Percentiles rank a stretch among this genome's conserved stretches.
These are phyloP conservation scores for Aspergillus eucalypticola DNA, from an alignment of 2,329 filamentous ascomycete species.

Conservation along the genomic window DNA sequence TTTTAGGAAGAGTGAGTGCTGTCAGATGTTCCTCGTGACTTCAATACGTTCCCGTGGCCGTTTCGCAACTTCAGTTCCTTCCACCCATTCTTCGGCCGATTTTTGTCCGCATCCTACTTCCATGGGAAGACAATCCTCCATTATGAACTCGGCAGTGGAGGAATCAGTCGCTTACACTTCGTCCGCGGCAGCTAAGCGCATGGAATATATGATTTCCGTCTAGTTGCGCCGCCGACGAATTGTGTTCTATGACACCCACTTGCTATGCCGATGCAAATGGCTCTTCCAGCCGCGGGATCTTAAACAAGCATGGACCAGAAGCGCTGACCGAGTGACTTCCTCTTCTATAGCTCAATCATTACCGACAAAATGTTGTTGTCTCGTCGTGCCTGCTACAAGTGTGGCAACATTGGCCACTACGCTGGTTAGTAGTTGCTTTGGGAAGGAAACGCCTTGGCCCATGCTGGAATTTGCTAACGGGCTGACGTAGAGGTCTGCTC, in stretches of 20 bases:
- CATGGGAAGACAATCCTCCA: background rate
- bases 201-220: background rate
- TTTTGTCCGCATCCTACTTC: background rate
- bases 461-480: constrained; percentile 51
- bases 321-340: constrained; percentile 18
- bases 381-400: constrained; percentile 77
- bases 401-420: constrained; percentile 75
- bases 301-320: constrained; percentile 2
- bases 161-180: background rate
- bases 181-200: background rate
- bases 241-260: background rate
- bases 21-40: constrained; percentile 13
- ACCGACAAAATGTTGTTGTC: constrained; percentile 70
- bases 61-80: constrained; percentile 8
- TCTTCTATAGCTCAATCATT: constrained; percentile 19
- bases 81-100: background rate
- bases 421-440: constrained; percentile 47
- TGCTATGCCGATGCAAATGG: background rate
- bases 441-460: constrained; percentile 49
- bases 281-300: background rate
- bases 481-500: constrained; percentile 81
- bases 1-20: constrained; percentile 33
- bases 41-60: constrained; percentile 8
- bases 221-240: background rate
- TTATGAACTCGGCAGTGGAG: background rate